Base-by-base conservation (phyloP, 371 early-diverging fungal species). In the Sporodiniella umbellata region DNA sequence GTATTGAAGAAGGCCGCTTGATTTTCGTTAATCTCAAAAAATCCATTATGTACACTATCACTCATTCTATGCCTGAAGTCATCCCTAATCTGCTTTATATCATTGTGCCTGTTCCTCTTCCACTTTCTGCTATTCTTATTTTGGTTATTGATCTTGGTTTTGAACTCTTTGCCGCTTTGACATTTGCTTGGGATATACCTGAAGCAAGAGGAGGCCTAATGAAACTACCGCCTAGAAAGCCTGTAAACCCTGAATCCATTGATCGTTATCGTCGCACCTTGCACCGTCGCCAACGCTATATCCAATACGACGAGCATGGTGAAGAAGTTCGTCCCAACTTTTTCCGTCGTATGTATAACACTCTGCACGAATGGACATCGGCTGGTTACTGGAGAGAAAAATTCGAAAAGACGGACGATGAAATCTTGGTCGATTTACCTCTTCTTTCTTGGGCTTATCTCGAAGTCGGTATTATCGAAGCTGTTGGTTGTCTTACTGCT, bases 21-120 rank as follows among this genome's bases (percentile, higher is more conserved):
- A 94, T 95, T 55, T 98, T 98, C 70, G 72, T 81, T 58, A 98
- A 98, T 68, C 66, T 98, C 59, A 95, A 95, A 62, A 98, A 98
- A 67, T 86, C 88, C 6, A 89, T 96, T 58, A 84, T 81, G 62
- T 98, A 97, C 79, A 91, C 92, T 10, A 76, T 98, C 46, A 78
- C 92, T 3, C 95, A 96, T 71, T 90, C 88, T 21, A 89, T 83
- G 56, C 89, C 91, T 17, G 86, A 93, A 63, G 86, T 95, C 28
- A 73, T 85, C 28, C 86, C 93, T 45, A 83, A 88, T 63, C 68
- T 96, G 63, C 69, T 94, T 25, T 93, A 85, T 58, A 83, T 93
- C 47, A 70, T 92, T 45, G 88, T 92, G 1, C 94, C 95, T n/a
- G 60, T 96, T 25, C 96, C 98, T 8, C 66, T 90, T 19, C 87